Evolutionary conservation across 345 rosid genomes (phyloP).

Genomic region (Viola odorata): DNA sequence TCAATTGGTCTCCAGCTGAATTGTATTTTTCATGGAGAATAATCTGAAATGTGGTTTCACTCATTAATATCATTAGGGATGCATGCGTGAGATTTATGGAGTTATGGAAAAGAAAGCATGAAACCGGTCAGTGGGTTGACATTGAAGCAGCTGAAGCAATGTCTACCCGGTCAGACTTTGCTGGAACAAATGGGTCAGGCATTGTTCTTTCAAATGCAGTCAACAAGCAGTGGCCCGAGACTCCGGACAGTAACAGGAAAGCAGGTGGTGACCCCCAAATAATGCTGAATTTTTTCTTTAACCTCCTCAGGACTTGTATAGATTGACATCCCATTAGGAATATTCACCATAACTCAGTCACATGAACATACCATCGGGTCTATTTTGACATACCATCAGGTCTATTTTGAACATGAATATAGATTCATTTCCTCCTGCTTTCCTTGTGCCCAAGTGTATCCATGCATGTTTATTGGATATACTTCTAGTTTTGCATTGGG

Average conservation of each 20-base stretch:
- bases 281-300: neutral
- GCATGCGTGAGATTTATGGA: slow-evolving; percentile 73
- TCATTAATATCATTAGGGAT: slow-evolving; percentile 52
- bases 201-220: slow-evolving; percentile 47
- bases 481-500: too few relatives aligned
- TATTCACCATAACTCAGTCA: too few relatives aligned
- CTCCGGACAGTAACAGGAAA: slow-evolving; percentile 49
- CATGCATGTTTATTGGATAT: too few relatives aligned
- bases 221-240: slow-evolving; percentile 49
- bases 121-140: slow-evolving; percentile 89
- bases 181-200: slow-evolving; percentile 57
- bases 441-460: too few relatives aligned
- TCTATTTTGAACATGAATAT: too few relatives aligned
- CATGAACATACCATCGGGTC: too few relatives aligned
- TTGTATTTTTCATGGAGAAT: slow-evolving; percentile 5
- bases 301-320: too few relatives aligned
- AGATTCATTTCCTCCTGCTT: too few relatives aligned
- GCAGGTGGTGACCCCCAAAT: slow-evolving; percentile 22
- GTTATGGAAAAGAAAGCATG: slow-evolving; percentile 93
- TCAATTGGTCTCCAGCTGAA: slow-evolving; percentile 5
- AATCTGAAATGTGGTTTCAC: slow-evolving; percentile 11
- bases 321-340: too few relatives aligned
- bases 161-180: slow-evolving; percentile 47
- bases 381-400: too few relatives aligned
- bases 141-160: slow-evolving; percentile 70